Evolutionary conservation across 1,139 yeast species (phyloP), one percentile per base, ranked within the genome.

Genomic region (Groenewaldozyma auringiensis): DNA sequence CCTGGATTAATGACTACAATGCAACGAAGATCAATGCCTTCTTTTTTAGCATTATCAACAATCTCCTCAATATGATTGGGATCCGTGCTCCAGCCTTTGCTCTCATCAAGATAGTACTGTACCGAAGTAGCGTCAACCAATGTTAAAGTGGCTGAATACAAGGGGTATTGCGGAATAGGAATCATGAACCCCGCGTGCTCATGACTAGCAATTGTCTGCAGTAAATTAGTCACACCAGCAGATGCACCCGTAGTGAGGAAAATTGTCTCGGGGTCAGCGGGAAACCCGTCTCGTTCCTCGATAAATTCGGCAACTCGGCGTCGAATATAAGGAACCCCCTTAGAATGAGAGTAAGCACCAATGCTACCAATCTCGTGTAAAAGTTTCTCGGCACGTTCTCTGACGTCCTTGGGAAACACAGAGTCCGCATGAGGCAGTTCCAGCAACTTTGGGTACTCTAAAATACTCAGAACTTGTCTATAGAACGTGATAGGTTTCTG

Each of bases 121-220:
- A 92, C 72, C 8, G 95, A 84, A 32, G 80, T 76, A 14, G 96
- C 79, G 58, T 84, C 78, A 60, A 83, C 83, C 57, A 92, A 72
- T 2, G 96, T 83, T 58, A 94, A 74, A 3, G 95, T 74, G 16
- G 98, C 97, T 4, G 97, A 87, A 68, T 92, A 92, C 50, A 94
- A 74, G 3, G 98, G 98, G 63, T 94, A 92, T 68, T 92, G 98
- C 13, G 98, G 98, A 55, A 92, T 89, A 33, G 98, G 98, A 54
- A 92, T 88, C 67, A 92, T 70, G 54, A 88, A 88, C 21, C 96
- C 97, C 3, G 89, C 74, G 47, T 78, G 67, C 21, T 75, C 74
- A 45, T 85, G 84, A 36, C 74, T 66, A 2, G 94, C 74, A 29
- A 92, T 68, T 36, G 89, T 72, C 48, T 83, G 81, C 45, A 92